Base-by-base conservation (phyloP, 306 rosid species). In the Medicago lupulina region DNA sequence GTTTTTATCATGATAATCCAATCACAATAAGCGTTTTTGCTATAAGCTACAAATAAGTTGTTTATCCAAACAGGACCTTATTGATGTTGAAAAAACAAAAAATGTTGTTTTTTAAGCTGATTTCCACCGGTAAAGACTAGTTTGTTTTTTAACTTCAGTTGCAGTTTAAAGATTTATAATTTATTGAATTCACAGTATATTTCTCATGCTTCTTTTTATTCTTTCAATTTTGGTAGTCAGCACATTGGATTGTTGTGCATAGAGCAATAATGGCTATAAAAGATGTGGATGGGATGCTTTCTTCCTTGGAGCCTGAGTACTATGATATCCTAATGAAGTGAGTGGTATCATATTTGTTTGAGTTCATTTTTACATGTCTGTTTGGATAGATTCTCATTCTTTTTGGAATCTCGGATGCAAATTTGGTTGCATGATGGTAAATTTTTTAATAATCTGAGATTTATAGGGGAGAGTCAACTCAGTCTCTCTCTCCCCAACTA, bases 301-400 rank as follows among this genome's bases (percentile, higher is more conserved):
- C 96, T 82, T 90, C 96, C 55, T 81, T 95, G 88, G 98, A 95
- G 86, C 88, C 98, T 14, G 98, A 95, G 88, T 95, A 95, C 88
- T 89, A 95, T 75, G 97, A 95, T 82, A 95, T 92, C 46, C 88
- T 95, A 61, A 95, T 95, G 99, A 95, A 95, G 98, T 92, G 77
- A 87, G 92, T 82, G 2, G 21, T 36, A 18, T 36, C 53, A 25
- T 43, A 9, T 73, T 53, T 59, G 61, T 34, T 60, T 44, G 25
- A 57, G 55, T 46, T 25, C 71, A 59, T 31, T 34, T 43, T 17
- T 46, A 21, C 64, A 53, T 62, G 14, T 39, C 34, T 59, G 8
- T 79, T 59, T 47, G 7, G 54, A 69, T 69, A 58, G 40, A 12
- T 58, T 67, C 7, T 46, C 16, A 38, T 34, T 17, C 68, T 41